These are phyloP conservation scores for Pseudogymnoascus sp. DNA, from an alignment of 2,329 filamentous ascomycete genomes.

Conservation along the genomic window DNA sequence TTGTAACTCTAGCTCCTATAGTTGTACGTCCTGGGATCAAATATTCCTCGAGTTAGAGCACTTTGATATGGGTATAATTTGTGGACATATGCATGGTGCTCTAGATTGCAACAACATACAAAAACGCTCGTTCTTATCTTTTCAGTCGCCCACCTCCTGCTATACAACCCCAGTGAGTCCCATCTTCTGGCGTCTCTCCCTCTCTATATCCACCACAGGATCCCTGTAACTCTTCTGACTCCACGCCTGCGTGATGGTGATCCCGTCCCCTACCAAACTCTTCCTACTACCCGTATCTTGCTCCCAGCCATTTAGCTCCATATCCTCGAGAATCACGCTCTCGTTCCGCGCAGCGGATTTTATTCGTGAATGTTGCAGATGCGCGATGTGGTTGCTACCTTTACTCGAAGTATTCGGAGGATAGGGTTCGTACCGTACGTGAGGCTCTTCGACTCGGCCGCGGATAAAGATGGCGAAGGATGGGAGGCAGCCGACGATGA, in stretches of 20 bases:
- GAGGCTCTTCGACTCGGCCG: slow-evolving; percentile 8
- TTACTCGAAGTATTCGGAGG: background rate
- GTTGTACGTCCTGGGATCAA: background rate
- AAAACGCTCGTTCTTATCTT: background rate
- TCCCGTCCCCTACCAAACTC: slow-evolving; percentile 9
- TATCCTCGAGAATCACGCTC: slow-evolving; percentile 11
- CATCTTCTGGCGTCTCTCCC: background rate
- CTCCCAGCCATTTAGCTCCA: slow-evolving; percentile 5
- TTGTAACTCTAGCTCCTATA: background rate
- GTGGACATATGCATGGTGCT: background rate
- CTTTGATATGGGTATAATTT: background rate
- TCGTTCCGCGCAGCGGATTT: slow-evolving; percentile 11
- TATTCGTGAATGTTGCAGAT: slow-evolving; percentile 4
- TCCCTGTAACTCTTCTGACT: background rate
- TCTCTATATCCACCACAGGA: background rate
- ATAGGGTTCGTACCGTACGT: background rate
- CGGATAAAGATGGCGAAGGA: slow-evolving; percentile 17
- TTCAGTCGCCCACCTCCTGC: background rate
- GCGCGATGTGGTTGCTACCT: background rate
- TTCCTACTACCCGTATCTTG: slow-evolving; percentile 7
- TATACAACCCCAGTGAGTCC: background rate
- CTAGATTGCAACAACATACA: background rate
- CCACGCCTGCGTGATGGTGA: background rate
- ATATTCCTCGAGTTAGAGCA: background rate
- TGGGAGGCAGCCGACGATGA: slow-evolving; percentile 16